Percentiles rank a stretch among this genome's conserved stretches.
These are phyloP conservation scores for Lichtheimia ramosa DNA, from an alignment of 371 early-diverging fungal species.

Conservation along the genomic window DNA sequence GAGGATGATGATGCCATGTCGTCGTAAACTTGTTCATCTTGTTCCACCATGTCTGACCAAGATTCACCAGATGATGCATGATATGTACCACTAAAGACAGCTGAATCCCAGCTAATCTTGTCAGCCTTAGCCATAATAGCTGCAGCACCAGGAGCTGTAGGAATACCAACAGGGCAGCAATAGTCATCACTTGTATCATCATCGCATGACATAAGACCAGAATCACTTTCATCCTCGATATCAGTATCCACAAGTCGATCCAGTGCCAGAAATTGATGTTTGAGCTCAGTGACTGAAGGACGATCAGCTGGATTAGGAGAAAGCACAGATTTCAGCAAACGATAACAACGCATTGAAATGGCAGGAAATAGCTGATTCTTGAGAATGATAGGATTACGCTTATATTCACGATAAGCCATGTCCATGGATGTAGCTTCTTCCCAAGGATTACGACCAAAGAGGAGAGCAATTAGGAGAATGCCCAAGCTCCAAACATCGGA, in stretches of 20 bases:
- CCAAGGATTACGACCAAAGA: constrained; percentile 84
- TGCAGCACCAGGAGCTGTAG: constrained; percentile 15
- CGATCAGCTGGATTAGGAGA: constrained; percentile 23
- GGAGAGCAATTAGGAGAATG: constrained; percentile 70
- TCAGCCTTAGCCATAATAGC: background rate
- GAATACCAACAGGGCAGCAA: constrained; percentile 20
- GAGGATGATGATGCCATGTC: background rate
- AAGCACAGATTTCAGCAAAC: constrained; percentile 31
- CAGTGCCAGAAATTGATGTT: constrained; percentile 19
- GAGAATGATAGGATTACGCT: constrained; percentile 42
- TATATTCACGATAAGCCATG: constrained; percentile 53
- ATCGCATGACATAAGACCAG: background rate
- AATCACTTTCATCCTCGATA: constrained; percentile 6
- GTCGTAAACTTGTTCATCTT: constrained; percentile 19
- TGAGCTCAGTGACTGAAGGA: constrained; percentile 28
- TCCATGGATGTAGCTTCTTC: constrained; percentile 58
- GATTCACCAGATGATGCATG: constrained; percentile 12
- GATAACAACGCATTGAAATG: constrained; percentile 31
- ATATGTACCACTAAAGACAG: constrained; percentile 28
- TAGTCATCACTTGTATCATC: constrained; percentile 8
- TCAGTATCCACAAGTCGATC: constrained; percentile 11
- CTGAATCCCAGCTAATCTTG: constrained; percentile 36
- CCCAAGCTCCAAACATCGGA: constrained; percentile 83
- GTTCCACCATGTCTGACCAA: constrained; percentile 39
- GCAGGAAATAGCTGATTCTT: constrained; percentile 44